Evolutionary conservation across 495 filamentous ascomycete genomes (phyloP), one percentile per base, ranked within the genome.

Genomic region (Sporormia fimetaria): DNA sequence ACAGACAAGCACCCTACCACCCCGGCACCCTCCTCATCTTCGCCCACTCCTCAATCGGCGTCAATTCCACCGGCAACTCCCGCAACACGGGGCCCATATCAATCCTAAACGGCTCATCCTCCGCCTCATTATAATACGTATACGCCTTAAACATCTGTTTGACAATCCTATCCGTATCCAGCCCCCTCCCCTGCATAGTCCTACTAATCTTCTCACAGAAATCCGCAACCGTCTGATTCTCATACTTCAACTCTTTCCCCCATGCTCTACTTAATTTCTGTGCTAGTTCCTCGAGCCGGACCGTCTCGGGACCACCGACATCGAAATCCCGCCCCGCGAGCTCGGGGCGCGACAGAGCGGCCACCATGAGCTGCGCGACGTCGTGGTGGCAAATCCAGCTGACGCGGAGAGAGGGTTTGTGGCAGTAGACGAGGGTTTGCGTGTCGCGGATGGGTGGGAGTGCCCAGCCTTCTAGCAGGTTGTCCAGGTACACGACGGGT

Each of bases 71-170:
- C n/a, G 33, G 25, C 40, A 50, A 26, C 15, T 39, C 40, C 21
- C 29, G 18, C 17, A 44, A 14, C 8, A 44, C 40, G 1, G 40
- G 34, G 10, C 17, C 20, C 47, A 44, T 50, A 36, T 50, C 35
- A 14, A 50, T 44, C 11, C 30, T 39, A 21, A 50, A 50, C 15
- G 47, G 47, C 12, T 40, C 14, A 27, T 50, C 47, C 10, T 27
- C 30, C 18, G 47, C 40, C 32, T 50, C 47, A 22, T 50, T 50
- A 23, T 50, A 44, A 21, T 50, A 50, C 18, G 47, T 50, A 37
- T 50, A 44, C 28, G 47, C 47, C 33, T 50, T 50, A 28, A 44
- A 50, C 47, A 50, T 50, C 31, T 50, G 47, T 9, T 20, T 40
- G 6, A 44, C 27, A 24, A 50, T 50, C 10, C 25, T 33, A 12